A percentile compares a stretch with the other conserved stretches of the same genome.
Conservation (phyloP, 345 rosid genomes). For the Arabis alpina region DNA sequence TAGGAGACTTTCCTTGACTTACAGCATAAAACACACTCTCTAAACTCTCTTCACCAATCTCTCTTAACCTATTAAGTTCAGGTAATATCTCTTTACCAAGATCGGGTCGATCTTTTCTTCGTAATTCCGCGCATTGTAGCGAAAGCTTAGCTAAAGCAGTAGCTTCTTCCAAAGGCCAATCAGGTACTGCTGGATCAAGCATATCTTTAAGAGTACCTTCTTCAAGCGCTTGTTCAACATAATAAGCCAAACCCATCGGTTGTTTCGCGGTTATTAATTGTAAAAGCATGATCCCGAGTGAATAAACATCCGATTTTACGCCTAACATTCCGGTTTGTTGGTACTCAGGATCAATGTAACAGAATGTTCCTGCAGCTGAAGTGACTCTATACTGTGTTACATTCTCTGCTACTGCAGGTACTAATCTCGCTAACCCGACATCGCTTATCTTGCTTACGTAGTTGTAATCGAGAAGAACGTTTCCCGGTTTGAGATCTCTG, state of each 20-base stretch:
- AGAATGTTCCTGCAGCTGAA: conserved; percentile 91
- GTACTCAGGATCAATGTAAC: conserved; percentile 96
- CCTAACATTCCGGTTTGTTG: conserved; percentile 97
- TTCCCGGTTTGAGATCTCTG: conserved; percentile 92
- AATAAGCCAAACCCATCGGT: conserved; percentile 83
- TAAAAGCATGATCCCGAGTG: conserved; percentile 80
- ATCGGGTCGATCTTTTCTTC: conserved; percentile 93
- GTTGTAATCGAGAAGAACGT: conserved; percentile 77
- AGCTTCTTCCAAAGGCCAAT: conserved; percentile 86
- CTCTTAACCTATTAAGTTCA: conserved; percentile 63
- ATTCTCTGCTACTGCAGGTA: conserved; percentile 81
- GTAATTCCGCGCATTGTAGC: conserved; percentile 72
- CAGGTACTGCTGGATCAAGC: conserved; percentile 73
- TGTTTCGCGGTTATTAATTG: conserved; percentile 78
- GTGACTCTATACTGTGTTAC: conserved; percentile 77
- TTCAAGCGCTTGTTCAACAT: conserved; percentile 61
- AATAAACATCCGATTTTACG: conserved; percentile 85
- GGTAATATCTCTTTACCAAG: conserved; percentile 71
- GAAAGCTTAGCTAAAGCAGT: conserved; percentile 59
- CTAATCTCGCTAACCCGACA: conserved; percentile 88
- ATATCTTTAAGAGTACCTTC: conserved; percentile 53
- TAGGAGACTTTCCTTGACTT: conserved; percentile 40
- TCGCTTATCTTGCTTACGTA: conserved; percentile 84
- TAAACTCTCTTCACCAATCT: conserved; percentile 60
- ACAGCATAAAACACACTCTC: conserved; percentile 36